Conservation (phyloP, 257 asterid genomes). For the Solanum sitiens region DNA sequence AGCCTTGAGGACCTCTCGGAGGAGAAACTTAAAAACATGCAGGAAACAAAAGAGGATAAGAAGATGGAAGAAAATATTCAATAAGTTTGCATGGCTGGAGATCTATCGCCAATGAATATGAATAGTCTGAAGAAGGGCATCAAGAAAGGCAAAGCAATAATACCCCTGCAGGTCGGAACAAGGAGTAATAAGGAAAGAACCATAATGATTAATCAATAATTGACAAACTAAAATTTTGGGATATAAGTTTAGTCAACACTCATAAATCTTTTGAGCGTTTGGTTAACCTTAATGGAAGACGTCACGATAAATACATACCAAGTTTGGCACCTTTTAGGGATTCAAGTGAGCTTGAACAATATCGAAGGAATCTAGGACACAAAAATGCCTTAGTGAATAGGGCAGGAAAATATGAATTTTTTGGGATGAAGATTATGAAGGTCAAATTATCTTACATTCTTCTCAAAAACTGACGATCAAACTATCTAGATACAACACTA, state of each 20-base stretch:
- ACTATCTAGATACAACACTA: no score
- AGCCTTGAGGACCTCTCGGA: no score
- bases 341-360: background rate
- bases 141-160: background rate
- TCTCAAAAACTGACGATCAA: no score
- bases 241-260: background rate
- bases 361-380: background rate
- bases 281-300: background rate
- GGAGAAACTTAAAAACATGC: background rate
- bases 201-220: no score
- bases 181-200: background rate
- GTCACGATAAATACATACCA: background rate
- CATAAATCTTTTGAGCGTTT: rapidly evolving
- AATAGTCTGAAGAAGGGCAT: background rate
- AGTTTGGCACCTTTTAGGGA: background rate
- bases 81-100: background rate
- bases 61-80: background rate
- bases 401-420: background rate
- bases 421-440: background rate
- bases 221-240: background rate
- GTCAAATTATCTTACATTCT: no score
- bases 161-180: background rate
- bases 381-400: no score
- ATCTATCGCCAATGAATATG: background rate
- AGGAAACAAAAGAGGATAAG: no score